A percentile compares a stretch with the other conserved stretches of the same genome.
Evolutionary conservation across 176 grass and related monocot species (phyloP).

Genomic region (Stipa capillata): DNA sequence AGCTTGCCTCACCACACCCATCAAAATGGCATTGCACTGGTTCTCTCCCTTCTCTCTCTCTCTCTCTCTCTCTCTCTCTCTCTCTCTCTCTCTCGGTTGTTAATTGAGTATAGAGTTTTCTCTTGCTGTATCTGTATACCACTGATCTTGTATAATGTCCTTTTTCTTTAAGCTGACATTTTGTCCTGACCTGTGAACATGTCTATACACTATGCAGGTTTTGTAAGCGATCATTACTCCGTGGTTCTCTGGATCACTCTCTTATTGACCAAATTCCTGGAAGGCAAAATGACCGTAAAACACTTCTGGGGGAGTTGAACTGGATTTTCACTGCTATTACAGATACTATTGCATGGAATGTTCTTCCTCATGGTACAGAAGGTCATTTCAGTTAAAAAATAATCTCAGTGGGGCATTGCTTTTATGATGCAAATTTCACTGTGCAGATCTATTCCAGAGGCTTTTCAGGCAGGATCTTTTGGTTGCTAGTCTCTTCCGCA

Average conservation of each 20-base stretch:
- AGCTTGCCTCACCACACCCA: slow-evolving; percentile 88
- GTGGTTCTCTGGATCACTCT: slow-evolving; percentile 53
- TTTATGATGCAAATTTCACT: slow-evolving; percentile 37
- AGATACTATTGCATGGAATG: slow-evolving; percentile 98
- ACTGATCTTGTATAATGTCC: not conserved
- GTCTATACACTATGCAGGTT: slow-evolving; percentile 56
- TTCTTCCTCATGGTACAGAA: slow-evolving; percentile 85
- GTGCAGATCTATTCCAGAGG: slow-evolving; percentile 90
- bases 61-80: slow-evolving; percentile 5
- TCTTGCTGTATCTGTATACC: not conserved
- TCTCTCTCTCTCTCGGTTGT: not conserved
- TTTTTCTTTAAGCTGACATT: not conserved
- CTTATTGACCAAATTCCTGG: slow-evolving; percentile 93
- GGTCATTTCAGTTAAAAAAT: not conserved
- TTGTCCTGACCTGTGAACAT: slow-evolving; percentile 5
- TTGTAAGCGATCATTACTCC: slow-evolving; percentile 66
- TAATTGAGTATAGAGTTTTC: not conserved
- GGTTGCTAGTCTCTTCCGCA: slow-evolving; percentile 96
- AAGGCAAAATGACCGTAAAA: slow-evolving; percentile 97
- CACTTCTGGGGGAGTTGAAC: slow-evolving; percentile 91
- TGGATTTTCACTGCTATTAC: slow-evolving; percentile 99
- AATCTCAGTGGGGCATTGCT: not conserved
- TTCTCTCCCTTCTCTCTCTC: not conserved
- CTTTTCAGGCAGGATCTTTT: slow-evolving; percentile 96
- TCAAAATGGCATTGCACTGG: slow-evolving; percentile 98